These are phyloP conservation scores for Leccinum ochraceum DNA, from an alignment of 768 basidiomycete genomes.

Conservation along the genomic window DNA sequence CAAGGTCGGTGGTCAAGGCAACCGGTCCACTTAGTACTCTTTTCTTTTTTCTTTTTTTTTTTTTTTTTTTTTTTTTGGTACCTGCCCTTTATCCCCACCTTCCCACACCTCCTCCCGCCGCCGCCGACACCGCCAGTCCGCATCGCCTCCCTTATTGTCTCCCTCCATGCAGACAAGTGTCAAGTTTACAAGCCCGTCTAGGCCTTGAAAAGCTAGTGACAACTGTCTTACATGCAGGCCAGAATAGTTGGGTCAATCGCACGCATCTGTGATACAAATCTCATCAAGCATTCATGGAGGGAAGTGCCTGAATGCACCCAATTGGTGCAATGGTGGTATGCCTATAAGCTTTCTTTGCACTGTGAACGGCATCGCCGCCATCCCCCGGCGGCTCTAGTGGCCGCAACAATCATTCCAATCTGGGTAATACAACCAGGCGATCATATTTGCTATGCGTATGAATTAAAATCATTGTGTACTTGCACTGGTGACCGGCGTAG, in stretches of 20 bases:
- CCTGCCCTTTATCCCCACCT: conserved; percentile 24
- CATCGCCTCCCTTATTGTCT: too few species aligned
- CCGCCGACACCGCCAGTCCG: too few species aligned
- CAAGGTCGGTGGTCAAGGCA: conserved; percentile 56
- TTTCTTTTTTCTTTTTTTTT: neutral
- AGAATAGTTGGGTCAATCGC: too few species aligned
- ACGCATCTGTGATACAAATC: neutral
- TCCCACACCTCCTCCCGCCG: conserved; percentile 11
- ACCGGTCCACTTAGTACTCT: conserved; percentile 26
- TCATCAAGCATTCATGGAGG: neutral
- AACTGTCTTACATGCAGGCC: too few species aligned
- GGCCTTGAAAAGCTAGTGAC: too few species aligned
- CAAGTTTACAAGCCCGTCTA: too few species aligned
- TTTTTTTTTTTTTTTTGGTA: conserved; percentile 1
- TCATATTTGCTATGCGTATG: conserved; percentile 4
- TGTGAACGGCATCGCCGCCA: neutral
- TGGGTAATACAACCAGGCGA: neutral
- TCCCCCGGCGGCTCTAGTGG: neutral
- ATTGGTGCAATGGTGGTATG: neutral
- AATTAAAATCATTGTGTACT: neutral
- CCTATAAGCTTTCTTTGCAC: neutral
- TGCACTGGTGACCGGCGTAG: neutral
- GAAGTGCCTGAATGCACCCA: neutral
- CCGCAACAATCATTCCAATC: neutral
- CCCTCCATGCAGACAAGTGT: too few species aligned